phyloP scores from a whole-genome alignment of 768 basidiomycete species.

The Mycena haematopus region DNA sequence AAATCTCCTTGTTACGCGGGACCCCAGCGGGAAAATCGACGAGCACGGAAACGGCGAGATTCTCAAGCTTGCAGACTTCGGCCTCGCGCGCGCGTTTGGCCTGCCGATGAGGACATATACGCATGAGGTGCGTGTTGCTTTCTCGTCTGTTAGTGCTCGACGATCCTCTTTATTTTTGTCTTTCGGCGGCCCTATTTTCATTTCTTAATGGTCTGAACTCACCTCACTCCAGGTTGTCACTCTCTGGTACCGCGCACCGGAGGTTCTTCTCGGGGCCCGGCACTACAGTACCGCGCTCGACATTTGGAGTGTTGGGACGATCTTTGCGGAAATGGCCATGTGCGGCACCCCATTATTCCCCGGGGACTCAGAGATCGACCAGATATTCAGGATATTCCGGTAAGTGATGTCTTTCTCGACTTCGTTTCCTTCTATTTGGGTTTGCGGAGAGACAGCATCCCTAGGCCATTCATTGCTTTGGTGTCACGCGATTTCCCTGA shows the following conservation, averaged over 20 bases:
- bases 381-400: slow-evolving; percentile 99
- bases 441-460: neutral
- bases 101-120: slow-evolving; percentile 98
- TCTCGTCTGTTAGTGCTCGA: neutral
- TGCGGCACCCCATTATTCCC: slow-evolving; percentile 90
- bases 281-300: slow-evolving; percentile 98
- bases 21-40: slow-evolving; percentile 12
- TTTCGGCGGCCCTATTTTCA: neutral
- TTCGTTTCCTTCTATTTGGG: slow-evolving; percentile 2
- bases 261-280: slow-evolving; percentile 92
- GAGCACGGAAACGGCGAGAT: slow-evolving; percentile 73
- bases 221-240: slow-evolving; percentile 82
- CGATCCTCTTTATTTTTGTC: neutral
- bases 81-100: slow-evolving; percentile 94
- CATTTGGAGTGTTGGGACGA: slow-evolving; percentile 99
- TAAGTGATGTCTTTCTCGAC: slow-evolving; percentile 40
- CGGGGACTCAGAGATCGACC: slow-evolving; percentile 99
- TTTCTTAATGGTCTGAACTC: neutral
- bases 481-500: neutral
- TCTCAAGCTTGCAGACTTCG: slow-evolving; percentile 96
- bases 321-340: slow-evolving; percentile 99
- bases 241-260: slow-evolving; percentile 98
- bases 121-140: slow-evolving; percentile 74
- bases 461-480: no score
- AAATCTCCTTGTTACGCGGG: slow-evolving; percentile 79